A percentile compares a stretch with the other conserved stretches of the same genome.
Conservation (phyloP, 192 early-diverging fungal species). For the Gamsiella multidivaricata region DNA sequence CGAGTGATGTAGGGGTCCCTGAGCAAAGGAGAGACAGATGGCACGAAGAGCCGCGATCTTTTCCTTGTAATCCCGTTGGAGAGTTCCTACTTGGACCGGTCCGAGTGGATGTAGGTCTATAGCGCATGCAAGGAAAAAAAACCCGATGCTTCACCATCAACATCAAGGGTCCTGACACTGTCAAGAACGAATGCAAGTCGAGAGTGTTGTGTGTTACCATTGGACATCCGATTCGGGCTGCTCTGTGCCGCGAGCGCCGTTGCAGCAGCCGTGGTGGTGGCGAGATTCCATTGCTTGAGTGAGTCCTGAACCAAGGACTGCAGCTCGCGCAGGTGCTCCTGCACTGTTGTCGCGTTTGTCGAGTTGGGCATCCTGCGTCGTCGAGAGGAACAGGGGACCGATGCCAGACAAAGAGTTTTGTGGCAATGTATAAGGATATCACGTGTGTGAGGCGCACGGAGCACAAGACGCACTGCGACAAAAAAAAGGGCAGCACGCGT, state of each 20-base stretch:
- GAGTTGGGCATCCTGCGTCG: constrained; percentile 24
- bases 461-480: too few species aligned
- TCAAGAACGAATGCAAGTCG: background rate
- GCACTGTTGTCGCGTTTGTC: constrained; percentile 37
- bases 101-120: constrained; percentile 51
- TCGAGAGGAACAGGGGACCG: background rate
- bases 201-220: constrained; percentile 14
- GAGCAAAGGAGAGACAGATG: constrained; percentile 50
- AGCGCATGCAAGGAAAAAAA: background rate
- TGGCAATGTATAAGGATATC: too few species aligned
- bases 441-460: too few species aligned
- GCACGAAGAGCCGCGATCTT: constrained; percentile 50
- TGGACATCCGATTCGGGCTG: constrained; percentile 21
- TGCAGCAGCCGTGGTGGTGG: constrained; percentile 19
- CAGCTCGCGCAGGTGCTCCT: constrained; percentile 44
- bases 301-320: constrained; percentile 33
- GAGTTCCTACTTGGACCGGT: constrained; percentile 34
- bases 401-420: too few species aligned
- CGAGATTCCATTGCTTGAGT: constrained; percentile 48
- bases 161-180: too few species aligned
- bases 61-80: constrained; percentile 48
- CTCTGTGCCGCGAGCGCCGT: constrained; percentile 16
- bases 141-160: background rate
- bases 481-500: too few species aligned
- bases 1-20: constrained; percentile 48